Percentiles rank a stretch among this genome's conserved stretches.
phyloP scores from a whole-genome alignment of 805 yeast genomes.

The Candida cerambycidarum region DNA sequence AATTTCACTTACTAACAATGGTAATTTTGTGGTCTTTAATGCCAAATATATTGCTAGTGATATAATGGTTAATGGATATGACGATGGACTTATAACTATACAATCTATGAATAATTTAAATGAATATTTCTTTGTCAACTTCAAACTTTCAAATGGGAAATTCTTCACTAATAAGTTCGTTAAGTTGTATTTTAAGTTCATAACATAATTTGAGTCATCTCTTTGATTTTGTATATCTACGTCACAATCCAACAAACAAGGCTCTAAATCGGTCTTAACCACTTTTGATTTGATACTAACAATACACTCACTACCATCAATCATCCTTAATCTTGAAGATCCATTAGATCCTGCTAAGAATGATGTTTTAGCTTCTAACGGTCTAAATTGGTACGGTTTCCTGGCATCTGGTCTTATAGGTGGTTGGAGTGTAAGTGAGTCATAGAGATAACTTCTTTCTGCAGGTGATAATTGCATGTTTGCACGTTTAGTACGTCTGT shows the following conservation, averaged over 20 bases:
- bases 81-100: slow-evolving; percentile 69
- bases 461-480: slow-evolving; percentile 71
- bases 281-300: slow-evolving; percentile 89
- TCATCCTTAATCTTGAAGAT: slow-evolving; percentile 78
- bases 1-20: slow-evolving; percentile 66
- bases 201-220: slow-evolving; percentile 72
- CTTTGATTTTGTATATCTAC: slow-evolving; percentile 78
- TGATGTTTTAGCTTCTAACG: slow-evolving; percentile 77
- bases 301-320: slow-evolving; percentile 92
- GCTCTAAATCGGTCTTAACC: slow-evolving; percentile 41
- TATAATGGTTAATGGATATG: slow-evolving; percentile 78
- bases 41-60: slow-evolving; percentile 84
- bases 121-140: slow-evolving; percentile 70
- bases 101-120: slow-evolving; percentile 80
- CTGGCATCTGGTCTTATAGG: slow-evolving; percentile 88
- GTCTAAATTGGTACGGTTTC: slow-evolving; percentile 70
- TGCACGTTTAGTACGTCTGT: not conserved
- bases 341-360: slow-evolving; percentile 90
- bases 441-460: slow-evolving; percentile 72
- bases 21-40: slow-evolving; percentile 72
- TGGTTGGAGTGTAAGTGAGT: slow-evolving; percentile 60
- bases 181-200: slow-evolving; percentile 61
- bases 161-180: slow-evolving; percentile 52
- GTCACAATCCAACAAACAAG: slow-evolving; percentile 66
- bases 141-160: slow-evolving; percentile 53